These are phyloP conservation scores for Solanum hybrid DNA, from an alignment of 305 asterid species.

Conservation along the genomic window DNA sequence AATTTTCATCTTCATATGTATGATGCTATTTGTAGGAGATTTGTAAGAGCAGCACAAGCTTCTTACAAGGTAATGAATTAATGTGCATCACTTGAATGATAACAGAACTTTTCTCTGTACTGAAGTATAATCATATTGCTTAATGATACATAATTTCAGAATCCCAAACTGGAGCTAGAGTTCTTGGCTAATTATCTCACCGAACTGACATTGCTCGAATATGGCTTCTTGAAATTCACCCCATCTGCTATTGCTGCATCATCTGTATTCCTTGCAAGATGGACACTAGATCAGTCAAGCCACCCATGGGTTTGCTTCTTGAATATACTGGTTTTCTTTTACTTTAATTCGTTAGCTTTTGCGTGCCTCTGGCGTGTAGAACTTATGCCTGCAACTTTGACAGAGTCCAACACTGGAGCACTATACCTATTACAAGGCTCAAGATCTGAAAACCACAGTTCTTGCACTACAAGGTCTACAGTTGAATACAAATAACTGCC, in stretches of 20 bases:
- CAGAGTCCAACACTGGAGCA: slow-evolving; percentile 78
- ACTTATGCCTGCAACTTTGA: not conserved
- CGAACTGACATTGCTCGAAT: slow-evolving; percentile 63
- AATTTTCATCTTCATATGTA: not conserved
- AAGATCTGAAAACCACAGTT: slow-evolving; percentile 46
- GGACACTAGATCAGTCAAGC: slow-evolving; percentile 82
- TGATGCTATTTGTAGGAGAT: slow-evolving; percentile 38
- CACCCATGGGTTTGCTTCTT: slow-evolving; percentile 79
- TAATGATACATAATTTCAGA: slow-evolving; percentile 29
- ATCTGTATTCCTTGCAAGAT: slow-evolving; percentile 78
- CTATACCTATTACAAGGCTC: slow-evolving; percentile 55
- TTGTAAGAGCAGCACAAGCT: slow-evolving; percentile 53
- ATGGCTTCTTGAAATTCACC: slow-evolving; percentile 58
- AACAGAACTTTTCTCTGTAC: not conserved
- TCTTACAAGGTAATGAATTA: slow-evolving; percentile 31
- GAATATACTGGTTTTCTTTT: not conserved
- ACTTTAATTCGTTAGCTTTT: not conserved
- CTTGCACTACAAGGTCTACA: slow-evolving; percentile 58
- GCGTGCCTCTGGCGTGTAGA: not conserved
- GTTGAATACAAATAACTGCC: slow-evolving; percentile 31
- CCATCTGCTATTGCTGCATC: slow-evolving; percentile 91
- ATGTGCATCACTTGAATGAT: not conserved
- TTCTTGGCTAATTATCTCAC: slow-evolving; percentile 81
- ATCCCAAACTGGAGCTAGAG: slow-evolving; percentile 65
- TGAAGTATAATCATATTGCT: not conserved